Percentiles rank a stretch among this genome's conserved stretches.
Conservation (phyloP, 192 early-diverging fungal genomes). For the Coemansia sp. region DNA sequence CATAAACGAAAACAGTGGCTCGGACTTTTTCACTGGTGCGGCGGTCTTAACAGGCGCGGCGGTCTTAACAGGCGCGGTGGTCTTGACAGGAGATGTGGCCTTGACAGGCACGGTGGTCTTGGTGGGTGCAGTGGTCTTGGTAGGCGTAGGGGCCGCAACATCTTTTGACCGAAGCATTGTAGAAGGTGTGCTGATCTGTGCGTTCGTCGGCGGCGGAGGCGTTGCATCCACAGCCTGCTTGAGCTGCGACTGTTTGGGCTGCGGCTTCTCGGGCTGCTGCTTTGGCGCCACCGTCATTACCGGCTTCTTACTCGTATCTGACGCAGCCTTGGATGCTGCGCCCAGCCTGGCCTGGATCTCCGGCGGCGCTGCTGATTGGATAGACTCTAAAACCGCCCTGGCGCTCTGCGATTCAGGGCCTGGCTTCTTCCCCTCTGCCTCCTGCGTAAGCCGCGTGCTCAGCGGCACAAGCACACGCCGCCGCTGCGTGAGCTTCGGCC, state of each 20-base stretch:
- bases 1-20: slow-evolving; percentile 10
- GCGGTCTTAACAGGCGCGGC: background rate
- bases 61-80: background rate
- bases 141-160: slow-evolving; percentile 4
- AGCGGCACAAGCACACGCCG: slow-evolving; percentile 39
- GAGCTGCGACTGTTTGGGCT: background rate
- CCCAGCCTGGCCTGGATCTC: slow-evolving; percentile 31
- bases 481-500: slow-evolving; percentile 24
- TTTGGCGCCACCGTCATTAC: background rate
- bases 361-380: slow-evolving; percentile 44
- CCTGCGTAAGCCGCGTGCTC: slow-evolving; percentile 28
- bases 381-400: slow-evolving; percentile 31
- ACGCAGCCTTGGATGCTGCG: background rate
- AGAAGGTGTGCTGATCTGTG: slow-evolving; percentile 18
- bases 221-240: slow-evolving; percentile 4
- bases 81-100: background rate
- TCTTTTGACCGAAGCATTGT: background rate
- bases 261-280: background rate
- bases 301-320: background rate
- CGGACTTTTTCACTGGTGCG: background rate
- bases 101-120: background rate
- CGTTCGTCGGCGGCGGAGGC: slow-evolving; percentile 15
- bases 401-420: slow-evolving; percentile 5
- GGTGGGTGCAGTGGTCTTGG: background rate
- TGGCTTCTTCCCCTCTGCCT: slow-evolving; percentile 3